These are phyloP conservation scores for Penicillium salamii DNA, from an alignment of 495 filamentous ascomycete genomes.

Conservation along the genomic window DNA sequence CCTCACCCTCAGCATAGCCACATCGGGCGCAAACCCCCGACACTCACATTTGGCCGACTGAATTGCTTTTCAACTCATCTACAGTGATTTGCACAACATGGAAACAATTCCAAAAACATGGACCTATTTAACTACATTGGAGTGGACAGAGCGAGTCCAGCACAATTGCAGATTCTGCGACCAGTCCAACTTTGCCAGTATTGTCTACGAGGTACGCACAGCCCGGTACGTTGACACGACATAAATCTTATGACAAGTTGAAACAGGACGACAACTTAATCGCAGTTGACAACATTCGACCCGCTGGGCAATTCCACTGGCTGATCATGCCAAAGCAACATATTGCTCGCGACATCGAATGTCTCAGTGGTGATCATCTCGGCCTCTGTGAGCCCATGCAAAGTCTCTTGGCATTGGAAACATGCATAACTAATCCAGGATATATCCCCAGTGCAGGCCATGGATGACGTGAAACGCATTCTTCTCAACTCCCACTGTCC, in stretches of 20 bases:
- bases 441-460: background rate
- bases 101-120: background rate
- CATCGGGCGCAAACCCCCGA: too few species aligned
- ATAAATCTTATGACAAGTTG: background rate
- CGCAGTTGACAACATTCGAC: conserved; percentile 1
- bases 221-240: too few species aligned
- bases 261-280: background rate
- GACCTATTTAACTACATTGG: background rate
- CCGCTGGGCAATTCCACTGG: background rate
- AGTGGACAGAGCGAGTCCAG: conserved; percentile 1
- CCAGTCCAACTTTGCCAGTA: background rate
- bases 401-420: background rate
- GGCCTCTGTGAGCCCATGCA: background rate
- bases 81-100: background rate
- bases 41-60: too few species aligned
- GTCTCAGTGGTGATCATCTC: background rate
- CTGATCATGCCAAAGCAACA: conserved; percentile 1
- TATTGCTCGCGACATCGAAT: background rate
- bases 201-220: background rate
- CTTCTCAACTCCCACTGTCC: background rate
- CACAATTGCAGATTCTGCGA: conserved; percentile 2
- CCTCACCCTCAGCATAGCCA: too few species aligned
- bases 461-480: background rate
- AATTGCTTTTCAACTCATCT: too few species aligned
- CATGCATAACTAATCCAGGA: background rate